phyloP scores from a whole-genome alignment of 768 basidiomycete species.

The Pleurotus eryngii region DNA sequence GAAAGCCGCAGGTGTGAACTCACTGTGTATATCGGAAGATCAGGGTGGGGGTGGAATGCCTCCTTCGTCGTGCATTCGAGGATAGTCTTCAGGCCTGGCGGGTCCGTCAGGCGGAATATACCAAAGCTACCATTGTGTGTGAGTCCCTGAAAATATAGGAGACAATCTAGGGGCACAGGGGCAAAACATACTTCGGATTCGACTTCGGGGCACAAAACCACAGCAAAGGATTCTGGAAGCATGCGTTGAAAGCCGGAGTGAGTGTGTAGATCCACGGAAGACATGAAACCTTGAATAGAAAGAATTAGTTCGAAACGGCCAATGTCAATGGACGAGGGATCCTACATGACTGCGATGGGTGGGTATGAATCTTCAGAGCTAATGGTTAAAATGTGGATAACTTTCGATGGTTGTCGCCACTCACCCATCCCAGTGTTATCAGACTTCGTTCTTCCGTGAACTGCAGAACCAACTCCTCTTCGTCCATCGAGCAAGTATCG shows the following conservation, averaged over 20 bases:
- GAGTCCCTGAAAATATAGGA: conserved; percentile 7
- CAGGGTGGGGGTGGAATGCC: conserved; percentile 85
- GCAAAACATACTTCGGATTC: conserved; percentile 58
- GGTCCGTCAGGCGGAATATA: conserved; percentile 87
- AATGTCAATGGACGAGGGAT: conserved; percentile 9
- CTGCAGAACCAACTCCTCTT: conserved; percentile 81
- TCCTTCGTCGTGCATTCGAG: conserved; percentile 64
- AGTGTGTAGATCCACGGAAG: conserved; percentile 89
- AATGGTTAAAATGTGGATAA: neutral
- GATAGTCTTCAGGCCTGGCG: conserved; percentile 74
- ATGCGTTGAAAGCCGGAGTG: conserved; percentile 87
- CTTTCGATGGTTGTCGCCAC: conserved; percentile 22
- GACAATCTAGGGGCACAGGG: neutral
- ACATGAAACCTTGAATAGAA: conserved; percentile 72
- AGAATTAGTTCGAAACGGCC: conserved; percentile 3
- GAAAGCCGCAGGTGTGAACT: conserved; percentile 22
- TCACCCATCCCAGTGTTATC: conserved; percentile 90
- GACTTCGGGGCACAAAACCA: conserved; percentile 83
- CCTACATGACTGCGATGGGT: conserved; percentile 85
- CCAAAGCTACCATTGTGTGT: conserved; percentile 57
- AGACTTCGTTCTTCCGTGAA: conserved; percentile 80
- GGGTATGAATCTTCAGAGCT: conserved; percentile 75
- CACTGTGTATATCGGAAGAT: conserved; percentile 84
- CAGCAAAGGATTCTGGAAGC: conserved; percentile 89
- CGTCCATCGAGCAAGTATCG: conserved; percentile 92